phyloP scores from a whole-genome alignment of 805 yeast species.

The Candida sakaeoensis region DNA sequence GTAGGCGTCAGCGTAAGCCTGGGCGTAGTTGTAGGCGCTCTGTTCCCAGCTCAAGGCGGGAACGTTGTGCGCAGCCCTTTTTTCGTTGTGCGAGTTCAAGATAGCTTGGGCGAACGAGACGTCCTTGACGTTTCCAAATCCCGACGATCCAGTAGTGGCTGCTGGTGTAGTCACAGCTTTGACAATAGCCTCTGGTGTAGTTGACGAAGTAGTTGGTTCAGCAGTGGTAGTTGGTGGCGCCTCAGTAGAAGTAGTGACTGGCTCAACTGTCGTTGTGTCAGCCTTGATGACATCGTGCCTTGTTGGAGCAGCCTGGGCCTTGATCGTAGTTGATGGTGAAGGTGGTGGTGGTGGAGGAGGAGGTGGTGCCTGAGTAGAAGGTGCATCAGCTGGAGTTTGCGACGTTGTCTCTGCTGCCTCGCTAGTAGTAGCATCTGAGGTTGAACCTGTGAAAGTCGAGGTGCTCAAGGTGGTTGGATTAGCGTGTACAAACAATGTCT shows the following conservation, averaged over 20 bases:
- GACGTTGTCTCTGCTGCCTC: conserved; percentile 18
- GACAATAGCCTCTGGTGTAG: conserved; percentile 14
- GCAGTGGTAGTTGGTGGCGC: conserved; percentile 1
- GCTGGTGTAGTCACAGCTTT: conserved; percentile 10
- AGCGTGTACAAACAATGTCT: conserved; percentile 6
- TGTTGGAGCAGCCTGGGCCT: neutral
- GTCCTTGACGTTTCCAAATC: conserved; percentile 14
- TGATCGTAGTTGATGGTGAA: too few relatives aligned
- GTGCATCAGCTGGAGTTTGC: conserved; percentile 20
- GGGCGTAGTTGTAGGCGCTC: conserved; percentile 52
- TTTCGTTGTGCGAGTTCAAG: conserved; percentile 57
- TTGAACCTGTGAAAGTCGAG: conserved; percentile 10
- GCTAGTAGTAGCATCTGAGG: conserved; percentile 14
- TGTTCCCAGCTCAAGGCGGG: conserved; percentile 53
- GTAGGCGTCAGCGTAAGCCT: conserved; percentile 41
- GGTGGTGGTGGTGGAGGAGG: conserved; percentile 3
- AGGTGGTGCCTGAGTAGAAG: too few relatives aligned
- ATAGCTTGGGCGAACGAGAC: conserved; percentile 39
- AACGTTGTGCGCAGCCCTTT: conserved; percentile 53
- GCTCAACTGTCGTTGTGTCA: neutral
- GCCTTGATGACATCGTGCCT: neutral
- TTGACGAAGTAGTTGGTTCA: conserved; percentile 4
- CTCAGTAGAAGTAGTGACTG: neutral
- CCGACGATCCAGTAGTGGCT: conserved; percentile 11
- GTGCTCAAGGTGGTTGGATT: conserved; percentile 11